A percentile compares a stretch with the other conserved stretches of the same genome.
phyloP scores from a whole-genome alignment of 768 basidiomycete genomes.

The Boletus barrowsii region DNA sequence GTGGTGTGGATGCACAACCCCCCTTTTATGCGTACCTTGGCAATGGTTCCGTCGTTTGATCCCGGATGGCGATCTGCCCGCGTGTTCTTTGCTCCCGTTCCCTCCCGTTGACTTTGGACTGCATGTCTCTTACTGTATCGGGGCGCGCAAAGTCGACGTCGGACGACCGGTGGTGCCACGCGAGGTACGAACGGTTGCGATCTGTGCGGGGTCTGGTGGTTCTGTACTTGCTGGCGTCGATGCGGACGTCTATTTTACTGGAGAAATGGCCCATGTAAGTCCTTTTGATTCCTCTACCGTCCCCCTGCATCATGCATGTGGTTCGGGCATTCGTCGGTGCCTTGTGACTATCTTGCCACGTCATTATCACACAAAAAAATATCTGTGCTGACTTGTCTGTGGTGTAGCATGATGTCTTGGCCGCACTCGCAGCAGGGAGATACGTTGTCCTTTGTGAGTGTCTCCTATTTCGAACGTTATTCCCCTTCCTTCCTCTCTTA shows the following conservation, averaged over 20 bases:
- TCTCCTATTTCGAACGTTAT: background rate
- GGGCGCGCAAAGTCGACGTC: constrained; percentile 55
- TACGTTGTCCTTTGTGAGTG: constrained; percentile 81
- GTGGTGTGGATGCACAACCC: background rate
- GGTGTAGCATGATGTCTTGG: constrained; percentile 80
- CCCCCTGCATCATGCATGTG: constrained; percentile 2
- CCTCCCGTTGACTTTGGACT: constrained; percentile 1
- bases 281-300: constrained; percentile 12
- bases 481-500: background rate
- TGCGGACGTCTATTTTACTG: constrained; percentile 90
- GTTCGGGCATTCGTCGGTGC: background rate
- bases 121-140: constrained; percentile 9
- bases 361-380: constrained; percentile 3
- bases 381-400: background rate
- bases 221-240: constrained; percentile 66
- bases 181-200: constrained; percentile 62
- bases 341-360: constrained; percentile 6
- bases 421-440: constrained; percentile 69
- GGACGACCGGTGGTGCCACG: constrained; percentile 43
- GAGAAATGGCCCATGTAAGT: constrained; percentile 87
- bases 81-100: constrained; percentile 18
- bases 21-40: background rate
- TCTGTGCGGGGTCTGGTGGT: constrained; percentile 90
- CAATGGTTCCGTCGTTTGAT: constrained; percentile 6
- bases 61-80: constrained; percentile 15